Evolutionary conservation across 1,284 basidiomycete species (phyloP).

Genomic region (Meira nashicola): DNA sequence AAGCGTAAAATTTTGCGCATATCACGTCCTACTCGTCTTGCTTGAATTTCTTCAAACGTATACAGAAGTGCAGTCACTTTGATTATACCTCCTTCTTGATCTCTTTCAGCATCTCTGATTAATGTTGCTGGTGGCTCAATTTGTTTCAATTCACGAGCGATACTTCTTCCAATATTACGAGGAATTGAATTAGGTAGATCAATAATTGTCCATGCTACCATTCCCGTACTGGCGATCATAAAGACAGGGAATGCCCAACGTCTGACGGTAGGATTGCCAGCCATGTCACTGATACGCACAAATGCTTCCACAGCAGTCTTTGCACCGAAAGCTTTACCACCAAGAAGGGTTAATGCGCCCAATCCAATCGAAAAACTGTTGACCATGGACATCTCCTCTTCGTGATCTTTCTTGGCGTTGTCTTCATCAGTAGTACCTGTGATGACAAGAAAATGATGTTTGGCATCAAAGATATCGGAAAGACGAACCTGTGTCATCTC

Average conservation of each 20-base stretch:
- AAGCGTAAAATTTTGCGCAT: slow-evolving; percentile 88
- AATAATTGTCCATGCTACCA: slow-evolving; percentile 75
- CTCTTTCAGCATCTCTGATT: slow-evolving; percentile 3
- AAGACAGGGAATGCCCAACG: slow-evolving; percentile 83
- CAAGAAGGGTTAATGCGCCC: slow-evolving; percentile 82
- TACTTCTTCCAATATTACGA: slow-evolving; percentile 60
- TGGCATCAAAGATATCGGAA: slow-evolving; percentile 82
- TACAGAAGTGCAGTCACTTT: slow-evolving; percentile 1
- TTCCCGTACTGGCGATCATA: slow-evolving; percentile 68
- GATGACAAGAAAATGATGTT: slow-evolving; percentile 58
- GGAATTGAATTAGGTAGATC: slow-evolving; percentile 88
- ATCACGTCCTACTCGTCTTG: slow-evolving; percentile 72
- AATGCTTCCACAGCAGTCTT: slow-evolving; percentile 45
- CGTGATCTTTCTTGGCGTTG: slow-evolving; percentile 1
- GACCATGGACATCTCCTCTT: slow-evolving; percentile 6
- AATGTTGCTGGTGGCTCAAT: slow-evolving; percentile 10
- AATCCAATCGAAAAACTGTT: slow-evolving; percentile 40
- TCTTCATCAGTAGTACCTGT: slow-evolving; percentile 19
- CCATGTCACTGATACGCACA: slow-evolving; percentile 58
- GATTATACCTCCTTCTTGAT: slow-evolving; percentile 4
- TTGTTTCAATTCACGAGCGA: slow-evolving; percentile 32
- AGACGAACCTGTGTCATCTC: slow-evolving; percentile 53
- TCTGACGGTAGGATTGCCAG: slow-evolving; percentile 74
- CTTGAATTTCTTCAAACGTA: slow-evolving; percentile 53
- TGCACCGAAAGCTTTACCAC: slow-evolving; percentile 69